Base-by-base conservation (phyloP, 2,329 filamentous ascomycete genomes). In the Cordyceps militaris region DNA sequence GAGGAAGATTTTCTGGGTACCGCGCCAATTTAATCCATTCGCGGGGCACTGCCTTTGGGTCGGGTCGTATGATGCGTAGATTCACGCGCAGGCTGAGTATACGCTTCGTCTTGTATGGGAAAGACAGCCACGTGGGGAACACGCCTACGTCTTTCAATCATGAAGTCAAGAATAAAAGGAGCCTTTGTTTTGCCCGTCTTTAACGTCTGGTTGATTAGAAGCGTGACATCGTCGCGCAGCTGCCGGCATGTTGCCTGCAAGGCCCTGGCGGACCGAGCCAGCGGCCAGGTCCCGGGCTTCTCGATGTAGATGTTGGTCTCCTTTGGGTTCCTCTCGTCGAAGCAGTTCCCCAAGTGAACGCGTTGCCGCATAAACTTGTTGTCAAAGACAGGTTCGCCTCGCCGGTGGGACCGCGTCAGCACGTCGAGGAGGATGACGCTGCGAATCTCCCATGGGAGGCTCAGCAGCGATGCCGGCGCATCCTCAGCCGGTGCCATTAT, bases 261-360 rank as follows among this genome's bases (percentile, higher is more conserved):
- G 21, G 36, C 50, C 23, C 5, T 52, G 30, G 44, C 44, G 28
- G 26, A 23, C 46, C 4, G 16, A 30, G 47, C n/a, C 10, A 36
- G 28, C 30, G 34, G 36, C 32, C 46, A 36, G 10, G 36, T 14
- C 13, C 38, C 47, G 56, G 24, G 47, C 38, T 38, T 57, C 4
- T 36, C 21, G 4, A 57, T 26, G 56, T 57, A 57, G n/a, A 57
- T 43, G 28, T 57, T 52, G 24, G 56, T 57, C 8, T 13, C 24
- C 21, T 46, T 26, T 26, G 56, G 38, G 38, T 43, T n/a, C 9
- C 32, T 43, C 23, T 44, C 46, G 36, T 57, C 47, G 47, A 57
- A 57, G 28, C 26, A 47, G 38, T 52, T 57, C 9, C 47, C 7
- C 26, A 57, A 19, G 38, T 28, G 56, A 2, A 51, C 47, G 38